phyloP scores from a whole-genome alignment of 75 land plant genomes.

The Ceratopteris richardii region DNA sequence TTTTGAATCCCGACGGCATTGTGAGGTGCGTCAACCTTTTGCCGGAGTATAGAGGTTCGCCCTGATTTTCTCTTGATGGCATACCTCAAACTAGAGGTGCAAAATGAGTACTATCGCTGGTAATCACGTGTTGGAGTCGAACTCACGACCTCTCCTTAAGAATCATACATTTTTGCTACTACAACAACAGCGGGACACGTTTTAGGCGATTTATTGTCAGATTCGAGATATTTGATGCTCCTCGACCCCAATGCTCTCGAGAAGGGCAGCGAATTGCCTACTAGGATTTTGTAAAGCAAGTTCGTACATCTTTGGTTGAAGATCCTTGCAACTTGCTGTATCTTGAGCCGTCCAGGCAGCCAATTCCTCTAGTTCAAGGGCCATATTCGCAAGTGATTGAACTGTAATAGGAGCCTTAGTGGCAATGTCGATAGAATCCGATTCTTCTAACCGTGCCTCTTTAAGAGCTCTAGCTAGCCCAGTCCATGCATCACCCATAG shows the following conservation, averaged over 20 bases:
- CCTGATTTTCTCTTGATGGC: too few species aligned
- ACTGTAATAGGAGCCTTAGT: constrained; percentile 9
- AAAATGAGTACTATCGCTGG: too few species aligned
- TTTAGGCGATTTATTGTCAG: too few species aligned
- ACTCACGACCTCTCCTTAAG: too few species aligned
- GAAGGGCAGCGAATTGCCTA: neutral
- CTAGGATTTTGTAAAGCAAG: neutral
- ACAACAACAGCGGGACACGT: too few species aligned
- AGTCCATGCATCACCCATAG: too few species aligned
- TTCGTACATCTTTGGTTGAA: neutral
- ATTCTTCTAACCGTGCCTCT: constrained; percentile 13
- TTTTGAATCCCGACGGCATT: too few species aligned
- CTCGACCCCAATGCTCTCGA: constrained; percentile 19
- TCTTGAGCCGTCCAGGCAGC: constrained; percentile 8
- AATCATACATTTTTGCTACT: too few species aligned
- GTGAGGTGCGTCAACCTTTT: too few species aligned
- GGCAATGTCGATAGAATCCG: constrained; percentile 5
- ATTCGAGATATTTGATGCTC: constrained; percentile 7
- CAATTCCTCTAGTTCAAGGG: constrained; percentile 14
- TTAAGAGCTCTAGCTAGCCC: neutral
- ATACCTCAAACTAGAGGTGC: too few species aligned
- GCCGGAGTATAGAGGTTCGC: too few species aligned
- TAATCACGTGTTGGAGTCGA: too few species aligned
- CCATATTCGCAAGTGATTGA: neutral
- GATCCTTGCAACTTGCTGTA: neutral